Base-by-base conservation (phyloP, 192 early-diverging fungal genomes). In the Helicostylum pulchrum region DNA sequence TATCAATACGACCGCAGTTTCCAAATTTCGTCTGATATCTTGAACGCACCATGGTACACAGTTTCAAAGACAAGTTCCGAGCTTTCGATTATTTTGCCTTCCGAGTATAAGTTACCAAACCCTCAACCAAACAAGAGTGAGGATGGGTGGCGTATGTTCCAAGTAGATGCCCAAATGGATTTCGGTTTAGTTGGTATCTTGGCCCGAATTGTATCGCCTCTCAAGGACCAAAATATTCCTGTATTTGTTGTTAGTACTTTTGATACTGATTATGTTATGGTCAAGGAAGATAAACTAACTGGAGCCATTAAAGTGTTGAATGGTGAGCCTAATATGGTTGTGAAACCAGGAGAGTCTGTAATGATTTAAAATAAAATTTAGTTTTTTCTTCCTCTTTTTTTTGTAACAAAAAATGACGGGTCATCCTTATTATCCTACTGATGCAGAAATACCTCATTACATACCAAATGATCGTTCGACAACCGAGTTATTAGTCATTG, bases 201-300 rank as follows among this genome's bases (percentile, higher is more conserved):
- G 69, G 76, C 80, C 8, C 53, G 67, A 11, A 58, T 91, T 17
- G 67, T 79, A 1, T 67, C 73, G 6, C 79, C 83, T 1, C 63
- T 91, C 34, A 79, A 76, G 34, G 67, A 86, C 11, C 67, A 76
- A 19, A 67, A 57, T 8, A 81, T 91, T 21, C 82, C 86, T 0
- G 78, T 91, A 7, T 90, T 90, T 78, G 83, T 78, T 6, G 79
- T 90, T 1, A 83, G 83, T 34, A 90, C 88, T 0, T 91, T 76
- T 55, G 86, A 91, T 55, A 91, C 90, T 6, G 90, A 91, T 62
- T 91, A 88, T 67, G 73, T 91, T 3, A 56, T 87, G 34, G 83
- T 89, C 46, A 90, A 87, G 49, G 63, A 82, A 36, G 80, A 83
- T 17, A 53, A 46, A 7, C 23, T 58, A 5, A 45, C 67, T 0